Percentiles rank a stretch among this genome's conserved stretches.
phyloP scores from a whole-genome alignment of 2,329 filamentous ascomycete species.

The Calonectria pauciramosa region DNA sequence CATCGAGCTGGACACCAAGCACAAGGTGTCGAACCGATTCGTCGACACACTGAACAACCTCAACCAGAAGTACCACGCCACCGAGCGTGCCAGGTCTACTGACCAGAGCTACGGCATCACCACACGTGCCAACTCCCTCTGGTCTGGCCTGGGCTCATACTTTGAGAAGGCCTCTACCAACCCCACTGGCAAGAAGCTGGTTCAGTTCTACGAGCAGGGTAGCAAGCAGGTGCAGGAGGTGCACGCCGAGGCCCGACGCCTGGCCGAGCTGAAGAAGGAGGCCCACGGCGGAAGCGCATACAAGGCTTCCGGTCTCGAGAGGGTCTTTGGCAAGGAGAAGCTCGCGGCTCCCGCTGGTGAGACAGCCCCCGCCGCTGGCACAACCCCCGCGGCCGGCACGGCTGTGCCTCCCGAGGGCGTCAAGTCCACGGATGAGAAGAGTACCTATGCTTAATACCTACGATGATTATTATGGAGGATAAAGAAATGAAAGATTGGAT shows the following conservation, averaged over 20 bases:
- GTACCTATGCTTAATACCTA: slow-evolving; percentile 9
- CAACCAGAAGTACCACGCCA: slow-evolving; percentile 88
- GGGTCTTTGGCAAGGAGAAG: slow-evolving; percentile 68
- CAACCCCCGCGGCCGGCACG: slow-evolving; percentile 27
- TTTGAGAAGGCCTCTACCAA: slow-evolving; percentile 94
- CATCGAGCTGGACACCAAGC: slow-evolving; percentile 89
- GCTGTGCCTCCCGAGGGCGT: slow-evolving; percentile 36
- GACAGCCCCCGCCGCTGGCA: slow-evolving; percentile 25
- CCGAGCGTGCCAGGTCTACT: slow-evolving; percentile 85
- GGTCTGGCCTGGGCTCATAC: slow-evolving; percentile 83
- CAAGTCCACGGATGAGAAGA: slow-evolving; percentile 45
- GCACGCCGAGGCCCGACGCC: slow-evolving; percentile 87
- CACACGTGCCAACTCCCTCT: slow-evolving; percentile 75
- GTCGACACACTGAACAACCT: slow-evolving; percentile 80
- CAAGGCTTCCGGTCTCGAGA: slow-evolving; percentile 70
- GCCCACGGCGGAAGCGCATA: slow-evolving; percentile 71
- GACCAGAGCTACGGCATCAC: slow-evolving; percentile 89
- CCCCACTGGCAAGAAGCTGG: slow-evolving; percentile 89
- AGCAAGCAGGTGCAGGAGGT: slow-evolving; percentile 95
- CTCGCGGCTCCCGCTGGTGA: slow-evolving; percentile 32
- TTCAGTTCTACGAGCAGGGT: slow-evolving; percentile 87
- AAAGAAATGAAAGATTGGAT: slow-evolving; percentile 10
- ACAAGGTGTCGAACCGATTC: slow-evolving; percentile 88
- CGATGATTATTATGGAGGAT: slow-evolving; percentile 8
- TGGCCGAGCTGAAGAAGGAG: slow-evolving; percentile 88